Base-by-base conservation (phyloP, 2,329 filamentous ascomycete genomes). In the Colletotrichum limetticola region DNA sequence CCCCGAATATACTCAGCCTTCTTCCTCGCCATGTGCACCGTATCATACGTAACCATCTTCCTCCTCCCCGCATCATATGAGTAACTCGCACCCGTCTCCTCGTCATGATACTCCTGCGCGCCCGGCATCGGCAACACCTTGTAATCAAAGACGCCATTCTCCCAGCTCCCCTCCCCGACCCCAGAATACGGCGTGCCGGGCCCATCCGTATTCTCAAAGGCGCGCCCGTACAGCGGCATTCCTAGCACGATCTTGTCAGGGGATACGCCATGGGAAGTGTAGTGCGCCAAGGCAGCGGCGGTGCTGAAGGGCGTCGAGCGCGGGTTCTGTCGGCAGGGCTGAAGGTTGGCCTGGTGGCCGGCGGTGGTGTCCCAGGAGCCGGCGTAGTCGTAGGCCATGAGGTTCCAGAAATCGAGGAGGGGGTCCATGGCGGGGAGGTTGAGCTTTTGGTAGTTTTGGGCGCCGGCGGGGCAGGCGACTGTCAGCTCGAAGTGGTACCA, bases 211-310 rank as follows among this genome's bases (percentile, higher is more conserved):
- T 91, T 90, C 76, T 91, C 87, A 80, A 98, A 98, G 0, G 94
- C 91, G 46, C 95, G 93, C 1, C 96, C 96, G 80, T 98, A 98
- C 14, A 98, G 85, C 2, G 96, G 95, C 93, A 98, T 96, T 3
- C 96, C 95, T 16, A 98, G 82, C 3, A 98, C 93, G 66, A 98
- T 90, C 83, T 98, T 98, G 74, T 86, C 79, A 0, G 91, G 80
- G 0, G 87, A 79, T 0, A 98, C 91, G 7, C 92, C 92, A 14
- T 89, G 87, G 1, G 83, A 79, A 19, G 89, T 85, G 84, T 98
- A 98, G 77, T 91, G 87, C 14, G 91, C 84, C 7, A 98, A 84
- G 0, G 95, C 95, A 1, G 87, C 85, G 4, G 90, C 85, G 3
- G 93, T 94, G 82, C 90, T 94, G 84, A 95, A 98, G 0, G 95